phyloP scores from a whole-genome alignment of 129 eudicot genomes.

The Dittrichia graveolens region DNA sequence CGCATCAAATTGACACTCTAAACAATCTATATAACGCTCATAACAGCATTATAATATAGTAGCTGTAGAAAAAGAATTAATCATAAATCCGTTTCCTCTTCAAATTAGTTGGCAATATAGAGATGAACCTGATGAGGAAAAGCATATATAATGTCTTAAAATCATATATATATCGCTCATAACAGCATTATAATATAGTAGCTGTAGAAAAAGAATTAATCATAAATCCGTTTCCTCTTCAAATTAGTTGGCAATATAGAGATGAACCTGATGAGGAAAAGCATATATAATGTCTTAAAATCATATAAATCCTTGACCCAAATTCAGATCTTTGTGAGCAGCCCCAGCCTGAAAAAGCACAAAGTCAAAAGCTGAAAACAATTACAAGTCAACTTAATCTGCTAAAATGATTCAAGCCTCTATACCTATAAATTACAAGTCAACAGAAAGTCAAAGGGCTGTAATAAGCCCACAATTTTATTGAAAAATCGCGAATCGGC shows the following conservation, averaged over 20 bases:
- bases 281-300: constrained; percentile 78
- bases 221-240: constrained; percentile 84
- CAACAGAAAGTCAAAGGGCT: neutral
- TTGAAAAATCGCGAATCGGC: neutral
- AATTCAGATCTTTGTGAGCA: constrained; percentile 86
- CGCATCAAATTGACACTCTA: constrained; percentile 1
- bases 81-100: constrained; percentile 86
- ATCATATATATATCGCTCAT: constrained; percentile 81
- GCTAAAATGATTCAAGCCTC: neutral
- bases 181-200: constrained; percentile 5
- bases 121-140: constrained; percentile 69
- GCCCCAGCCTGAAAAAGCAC: constrained; percentile 70
- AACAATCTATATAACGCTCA: constrained; percentile 1
- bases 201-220: constrained; percentile 32
- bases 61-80: constrained; percentile 26
- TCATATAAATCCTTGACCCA: constrained; percentile 85
- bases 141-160: constrained; percentile 81
- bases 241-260: constrained; percentile 73
- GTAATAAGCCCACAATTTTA: neutral
- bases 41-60: neutral
- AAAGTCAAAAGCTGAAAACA: constrained; percentile 3
- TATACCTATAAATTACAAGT: neutral
- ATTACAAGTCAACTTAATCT: constrained; percentile 2
- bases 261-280: constrained; percentile 73
- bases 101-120: constrained; percentile 75